phyloP scores from a whole-genome alignment of 2,329 filamentous ascomycete genomes.

The Ceratocystis destructans region DNA sequence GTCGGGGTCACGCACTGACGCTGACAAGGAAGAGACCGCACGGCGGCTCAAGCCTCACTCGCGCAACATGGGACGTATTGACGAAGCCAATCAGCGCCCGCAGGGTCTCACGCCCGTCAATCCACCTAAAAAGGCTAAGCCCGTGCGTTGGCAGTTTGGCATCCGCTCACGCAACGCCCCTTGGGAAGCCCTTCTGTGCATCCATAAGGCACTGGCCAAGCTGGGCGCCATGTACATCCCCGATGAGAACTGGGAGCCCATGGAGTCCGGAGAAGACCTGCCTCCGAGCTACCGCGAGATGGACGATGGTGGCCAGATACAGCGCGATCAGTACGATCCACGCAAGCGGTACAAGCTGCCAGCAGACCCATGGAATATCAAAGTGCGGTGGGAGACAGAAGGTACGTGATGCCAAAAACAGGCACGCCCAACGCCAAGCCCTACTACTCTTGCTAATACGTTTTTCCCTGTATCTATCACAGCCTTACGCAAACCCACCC shows the following conservation, averaged over 20 bases:
- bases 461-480: not conserved
- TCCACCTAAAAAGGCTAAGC: conserved; percentile 57
- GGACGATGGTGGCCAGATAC: conserved; percentile 29
- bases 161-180: conserved; percentile 90
- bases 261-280: conserved; percentile 31
- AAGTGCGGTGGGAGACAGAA: conserved; percentile 74
- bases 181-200: conserved; percentile 84
- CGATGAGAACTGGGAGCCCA: conserved; percentile 44
- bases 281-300: conserved; percentile 32
- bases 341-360: conserved; percentile 65
- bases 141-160: conserved; percentile 93
- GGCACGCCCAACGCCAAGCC: not conserved
- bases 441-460: not conserved
- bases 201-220: conserved; percentile 80
- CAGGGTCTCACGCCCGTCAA: conserved; percentile 49
- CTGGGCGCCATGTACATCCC: conserved; percentile 80
- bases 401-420: conserved; percentile 37
- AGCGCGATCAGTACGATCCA: conserved; percentile 33
- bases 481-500: conserved; percentile 17
- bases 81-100: conserved; percentile 40
- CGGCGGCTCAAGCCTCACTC: conserved; percentile 77
- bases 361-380: conserved; percentile 88
- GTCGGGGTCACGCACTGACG: conserved; percentile 42
- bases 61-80: conserved; percentile 48
- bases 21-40: conserved; percentile 69